A percentile compares a stretch with the other conserved stretches of the same genome.
phyloP scores from a whole-genome alignment of 768 basidiomycete genomes.

The Boletus sp. region DNA sequence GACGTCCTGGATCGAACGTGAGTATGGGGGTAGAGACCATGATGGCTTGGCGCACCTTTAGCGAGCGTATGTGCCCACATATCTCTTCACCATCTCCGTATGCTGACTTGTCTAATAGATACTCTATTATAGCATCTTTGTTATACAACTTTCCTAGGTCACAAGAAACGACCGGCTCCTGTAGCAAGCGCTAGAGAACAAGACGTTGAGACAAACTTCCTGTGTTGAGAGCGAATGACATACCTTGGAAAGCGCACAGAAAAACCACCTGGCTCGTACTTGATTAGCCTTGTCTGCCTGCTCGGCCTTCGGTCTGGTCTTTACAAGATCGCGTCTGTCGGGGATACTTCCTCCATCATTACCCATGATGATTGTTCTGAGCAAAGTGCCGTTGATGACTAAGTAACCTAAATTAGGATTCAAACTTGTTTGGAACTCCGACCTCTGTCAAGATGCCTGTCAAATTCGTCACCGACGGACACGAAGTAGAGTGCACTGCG shows the following conservation, averaged over 20 bases:
- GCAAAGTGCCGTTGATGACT: neutral
- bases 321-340: conserved; percentile 77
- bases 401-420: neutral
- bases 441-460: too few species aligned
- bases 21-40: neutral
- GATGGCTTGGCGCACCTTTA: conserved; percentile 63
- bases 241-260: conserved; percentile 95
- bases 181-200: conserved; percentile 63
- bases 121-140: conserved; percentile 92
- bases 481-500: too few species aligned
- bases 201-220: neutral
- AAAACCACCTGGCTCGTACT: conserved; percentile 83
- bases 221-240: neutral
- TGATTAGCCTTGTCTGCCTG: conserved; percentile 91
- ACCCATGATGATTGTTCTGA: conserved; percentile 53
- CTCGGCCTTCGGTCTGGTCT: conserved; percentile 75
- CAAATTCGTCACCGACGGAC: too few species aligned
- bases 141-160: conserved; percentile 94
- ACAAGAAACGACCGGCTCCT: conserved; percentile 89
- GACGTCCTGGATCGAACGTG: conserved; percentile 60
- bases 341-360: conserved; percentile 90
- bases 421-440: too few species aligned
- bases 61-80: conserved; percentile 85
- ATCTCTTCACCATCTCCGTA: conserved; percentile 93
- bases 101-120: conserved; percentile 73